These are phyloP conservation scores for Saccharomycopsis sp. DNA, from an alignment of 805 yeast species.

Conservation along the genomic window DNA sequence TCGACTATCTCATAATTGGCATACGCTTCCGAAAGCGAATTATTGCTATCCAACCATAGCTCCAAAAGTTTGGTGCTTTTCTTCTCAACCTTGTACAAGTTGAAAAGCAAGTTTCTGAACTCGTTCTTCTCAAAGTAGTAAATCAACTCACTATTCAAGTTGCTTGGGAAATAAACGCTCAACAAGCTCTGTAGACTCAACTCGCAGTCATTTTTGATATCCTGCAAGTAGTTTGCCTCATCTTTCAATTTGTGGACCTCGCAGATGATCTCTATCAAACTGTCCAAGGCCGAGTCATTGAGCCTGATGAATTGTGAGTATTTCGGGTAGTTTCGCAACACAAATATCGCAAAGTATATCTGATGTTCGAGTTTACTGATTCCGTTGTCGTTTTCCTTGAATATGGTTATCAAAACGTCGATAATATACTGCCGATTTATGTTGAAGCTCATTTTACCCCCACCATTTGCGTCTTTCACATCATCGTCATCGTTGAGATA, in stretches of 20 bases:
- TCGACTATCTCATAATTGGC: constrained; percentile 27
- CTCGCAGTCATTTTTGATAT: constrained; percentile 54
- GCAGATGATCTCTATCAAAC: constrained; percentile 46
- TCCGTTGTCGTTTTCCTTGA: constrained; percentile 32
- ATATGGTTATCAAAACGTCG: constrained; percentile 60
- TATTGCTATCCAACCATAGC: constrained; percentile 37
- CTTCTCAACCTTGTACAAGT: constrained; percentile 48
- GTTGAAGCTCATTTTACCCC: constrained; percentile 24
- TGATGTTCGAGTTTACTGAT: constrained; percentile 24
- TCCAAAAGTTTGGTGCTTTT: constrained; percentile 47
- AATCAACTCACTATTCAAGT: constrained; percentile 39
- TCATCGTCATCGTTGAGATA: constrained; percentile 56
- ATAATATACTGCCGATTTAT: constrained; percentile 72
- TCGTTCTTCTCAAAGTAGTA: constrained; percentile 46
- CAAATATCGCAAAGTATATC: constrained; percentile 51
- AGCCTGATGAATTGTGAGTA: constrained; percentile 76
- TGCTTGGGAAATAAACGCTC: constrained; percentile 56
- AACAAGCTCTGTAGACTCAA: constrained; percentile 68
- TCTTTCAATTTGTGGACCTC: constrained; percentile 18
- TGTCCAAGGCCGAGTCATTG: constrained; percentile 49
- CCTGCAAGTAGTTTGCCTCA: constrained; percentile 16
- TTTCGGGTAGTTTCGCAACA: constrained; percentile 78
- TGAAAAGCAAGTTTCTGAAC: constrained; percentile 52
- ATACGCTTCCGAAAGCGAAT: constrained; percentile 27
- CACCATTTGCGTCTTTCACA: constrained; percentile 24